Evolutionary conservation across 331 rosid genomes (phyloP).

Genomic region (Acacia pycnantha): DNA sequence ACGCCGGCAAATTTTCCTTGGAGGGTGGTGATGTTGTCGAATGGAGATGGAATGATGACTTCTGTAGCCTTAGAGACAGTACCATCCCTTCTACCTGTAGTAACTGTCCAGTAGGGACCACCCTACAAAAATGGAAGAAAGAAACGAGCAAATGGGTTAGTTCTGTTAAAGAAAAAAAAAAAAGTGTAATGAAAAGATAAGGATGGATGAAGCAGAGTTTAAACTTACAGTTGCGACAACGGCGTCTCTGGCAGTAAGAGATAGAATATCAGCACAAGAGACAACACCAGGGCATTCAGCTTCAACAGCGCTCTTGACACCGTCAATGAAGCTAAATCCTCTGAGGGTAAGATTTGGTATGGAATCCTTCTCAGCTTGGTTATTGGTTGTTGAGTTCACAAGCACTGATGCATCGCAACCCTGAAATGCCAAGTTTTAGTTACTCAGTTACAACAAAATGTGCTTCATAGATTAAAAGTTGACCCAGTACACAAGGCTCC

Average conservation of each 20-base stretch:
- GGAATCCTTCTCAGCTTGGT: constrained; percentile 58
- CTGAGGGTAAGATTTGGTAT: constrained; percentile 65
- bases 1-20: constrained; percentile 40
- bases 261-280: constrained; percentile 79
- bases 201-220: background rate
- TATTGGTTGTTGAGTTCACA: constrained; percentile 62
- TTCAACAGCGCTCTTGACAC: constrained; percentile 70
- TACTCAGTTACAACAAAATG: background rate
- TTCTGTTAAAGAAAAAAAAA: background rate
- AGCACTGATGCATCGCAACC: constrained; percentile 95
- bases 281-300: constrained; percentile 83
- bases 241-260: constrained; percentile 83
- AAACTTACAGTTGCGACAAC: constrained; percentile 64
- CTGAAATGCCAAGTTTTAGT: constrained; percentile 40
- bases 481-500: too few species aligned
- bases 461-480: background rate
- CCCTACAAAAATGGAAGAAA: constrained; percentile 50
- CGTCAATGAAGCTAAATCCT: constrained; percentile 81
- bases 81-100: constrained; percentile 88
- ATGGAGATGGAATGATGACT: constrained; percentile 64
- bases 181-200: background rate
- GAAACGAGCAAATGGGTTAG: constrained; percentile 7
- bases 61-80: constrained; percentile 44
- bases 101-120: constrained; percentile 92
- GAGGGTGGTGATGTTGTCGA: constrained; percentile 54